These are phyloP conservation scores for Scheffersomyces titani DNA, from an alignment of 1,139 yeast genomes.

Conservation along the genomic window DNA sequence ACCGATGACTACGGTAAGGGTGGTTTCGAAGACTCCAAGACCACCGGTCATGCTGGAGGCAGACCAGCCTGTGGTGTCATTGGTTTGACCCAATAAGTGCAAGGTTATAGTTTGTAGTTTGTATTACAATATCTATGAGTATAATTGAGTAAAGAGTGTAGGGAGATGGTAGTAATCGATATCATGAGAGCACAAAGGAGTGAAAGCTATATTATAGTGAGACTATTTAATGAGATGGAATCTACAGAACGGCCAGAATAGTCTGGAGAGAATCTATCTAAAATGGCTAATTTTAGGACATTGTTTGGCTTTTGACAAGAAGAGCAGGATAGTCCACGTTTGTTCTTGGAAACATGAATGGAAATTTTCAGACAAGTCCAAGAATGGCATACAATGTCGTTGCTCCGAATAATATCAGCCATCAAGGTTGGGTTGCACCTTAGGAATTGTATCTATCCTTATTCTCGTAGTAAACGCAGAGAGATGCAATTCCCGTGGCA, in stretches of 20 bases:
- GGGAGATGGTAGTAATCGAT: no score
- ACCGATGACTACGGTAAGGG: constrained; percentile 97
- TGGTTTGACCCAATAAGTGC: constrained; percentile 59
- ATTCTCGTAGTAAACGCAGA: background rate
- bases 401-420: background rate
- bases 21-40: constrained; percentile 88
- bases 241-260: no score
- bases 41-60: constrained; percentile 98
- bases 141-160: background rate
- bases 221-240: no score
- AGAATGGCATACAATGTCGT: background rate
- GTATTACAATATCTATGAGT: background rate
- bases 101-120: background rate
- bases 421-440: background rate
- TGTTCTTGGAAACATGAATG: background rate
- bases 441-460: background rate
- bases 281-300: no score
- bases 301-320: background rate
- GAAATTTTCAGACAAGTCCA: background rate
- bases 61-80: constrained; percentile 99
- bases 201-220: no score
- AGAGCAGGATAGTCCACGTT: background rate
- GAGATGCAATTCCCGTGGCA: background rate
- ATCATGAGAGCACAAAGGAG: no score
- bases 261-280: no score